Conservation (phyloP, 257 asterid species). For the Thymus mandschuricus region DNA sequence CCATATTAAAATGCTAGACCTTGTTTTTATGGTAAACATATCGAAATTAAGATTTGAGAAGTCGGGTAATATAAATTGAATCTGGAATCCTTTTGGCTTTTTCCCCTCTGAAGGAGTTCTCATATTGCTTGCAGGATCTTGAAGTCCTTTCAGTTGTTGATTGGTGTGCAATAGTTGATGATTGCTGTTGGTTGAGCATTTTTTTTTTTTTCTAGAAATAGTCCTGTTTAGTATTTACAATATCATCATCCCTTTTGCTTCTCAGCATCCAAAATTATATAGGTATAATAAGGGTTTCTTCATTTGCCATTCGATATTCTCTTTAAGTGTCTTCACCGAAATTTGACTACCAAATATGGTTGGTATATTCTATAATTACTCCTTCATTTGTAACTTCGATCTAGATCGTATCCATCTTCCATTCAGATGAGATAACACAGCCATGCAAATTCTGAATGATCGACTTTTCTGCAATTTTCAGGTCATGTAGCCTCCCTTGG, state of each 20-base stretch:
- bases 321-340: not conserved
- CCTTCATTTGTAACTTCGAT: not conserved
- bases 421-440: not conserved
- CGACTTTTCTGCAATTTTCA: conserved; percentile 38
- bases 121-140: not conserved
- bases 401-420: not conserved
- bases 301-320: not conserved
- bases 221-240: not conserved
- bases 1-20: not conserved
- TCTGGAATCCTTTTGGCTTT: not conserved
- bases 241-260: not conserved
- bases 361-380: not conserved
- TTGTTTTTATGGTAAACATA: conserved; percentile 1
- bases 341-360: not conserved
- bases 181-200: not conserved
- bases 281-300: conserved; percentile 15
- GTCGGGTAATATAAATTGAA: not conserved
- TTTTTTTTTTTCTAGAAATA: not conserved
- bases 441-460: not conserved
- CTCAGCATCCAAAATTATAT: not conserved
- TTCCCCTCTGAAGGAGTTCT: not conserved
- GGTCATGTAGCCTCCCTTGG: conserved; percentile 48
- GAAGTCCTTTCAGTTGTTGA: not conserved
- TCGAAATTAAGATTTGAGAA: not conserved
- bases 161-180: not conserved